phyloP scores from a whole-genome alignment of 2,329 filamentous ascomycete genomes.

The Penicillium glabrum region DNA sequence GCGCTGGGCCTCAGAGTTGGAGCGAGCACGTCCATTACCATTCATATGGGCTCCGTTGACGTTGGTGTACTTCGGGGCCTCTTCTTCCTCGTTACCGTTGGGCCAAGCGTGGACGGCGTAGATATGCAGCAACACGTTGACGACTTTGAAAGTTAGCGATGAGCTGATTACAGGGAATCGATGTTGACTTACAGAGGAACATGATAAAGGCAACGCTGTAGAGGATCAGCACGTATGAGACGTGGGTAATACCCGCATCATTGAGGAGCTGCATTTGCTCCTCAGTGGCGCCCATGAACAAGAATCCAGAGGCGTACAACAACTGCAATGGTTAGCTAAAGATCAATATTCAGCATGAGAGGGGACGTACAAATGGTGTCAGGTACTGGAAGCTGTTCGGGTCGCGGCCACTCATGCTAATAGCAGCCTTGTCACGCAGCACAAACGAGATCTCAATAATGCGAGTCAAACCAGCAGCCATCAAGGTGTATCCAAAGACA shows the following conservation, averaged over 20 bases:
- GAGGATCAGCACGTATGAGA: slow-evolving; percentile 87
- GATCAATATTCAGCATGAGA: background rate
- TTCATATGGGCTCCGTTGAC: slow-evolving; percentile 32
- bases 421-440: slow-evolving; percentile 66
- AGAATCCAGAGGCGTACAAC: slow-evolving; percentile 85
- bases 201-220: slow-evolving; percentile 87
- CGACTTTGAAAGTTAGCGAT: slow-evolving; percentile 50
- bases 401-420: slow-evolving; percentile 67
- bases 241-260: slow-evolving; percentile 75
- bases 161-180: background rate
- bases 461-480: slow-evolving; percentile 79
- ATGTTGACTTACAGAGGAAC: slow-evolving; percentile 68
- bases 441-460: slow-evolving; percentile 93
- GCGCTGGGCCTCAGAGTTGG: slow-evolving; percentile 46
- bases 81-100: slow-evolving; percentile 29
- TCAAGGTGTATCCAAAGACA: slow-evolving; percentile 91
- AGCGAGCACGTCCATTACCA: slow-evolving; percentile 42
- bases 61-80: slow-evolving; percentile 13
- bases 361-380: slow-evolving; percentile 64
- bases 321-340: slow-evolving; percentile 57
- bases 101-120: slow-evolving; percentile 68
- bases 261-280: slow-evolving; percentile 86
- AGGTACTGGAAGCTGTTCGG: slow-evolving; percentile 72
- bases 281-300: slow-evolving; percentile 97
- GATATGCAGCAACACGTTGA: slow-evolving; percentile 79